A percentile compares a stretch with the other conserved stretches of the same genome.
These are phyloP conservation scores for Pseudozyma tsukubaensis DNA, from an alignment of 1,284 basidiomycete species.

Conservation along the genomic window DNA sequence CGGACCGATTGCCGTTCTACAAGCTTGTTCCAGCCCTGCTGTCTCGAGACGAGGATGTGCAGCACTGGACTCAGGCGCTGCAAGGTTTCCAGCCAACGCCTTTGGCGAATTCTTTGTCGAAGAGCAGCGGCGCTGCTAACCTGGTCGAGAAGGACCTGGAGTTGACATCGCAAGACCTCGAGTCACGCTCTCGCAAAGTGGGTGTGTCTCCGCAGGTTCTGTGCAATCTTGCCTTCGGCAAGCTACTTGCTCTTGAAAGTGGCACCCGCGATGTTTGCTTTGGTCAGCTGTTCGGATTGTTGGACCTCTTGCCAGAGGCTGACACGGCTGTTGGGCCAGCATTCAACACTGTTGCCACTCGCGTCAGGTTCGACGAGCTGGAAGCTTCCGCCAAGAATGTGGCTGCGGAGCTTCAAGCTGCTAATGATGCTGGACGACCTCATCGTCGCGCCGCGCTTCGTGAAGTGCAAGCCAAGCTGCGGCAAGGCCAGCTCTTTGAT, in stretches of 20 bases:
- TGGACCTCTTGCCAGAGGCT: constrained; percentile 51
- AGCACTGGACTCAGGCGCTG: constrained; percentile 47
- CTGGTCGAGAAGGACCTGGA: constrained; percentile 18
- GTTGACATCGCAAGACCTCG: constrained; percentile 21
- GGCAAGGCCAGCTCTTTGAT: constrained; percentile 51
- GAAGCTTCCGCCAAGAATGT: constrained; percentile 14
- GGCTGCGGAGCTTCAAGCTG: constrained; percentile 39
- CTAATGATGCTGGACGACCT: constrained; percentile 50
- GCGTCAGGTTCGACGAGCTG: constrained; percentile 33
- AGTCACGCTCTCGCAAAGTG: constrained; percentile 23
- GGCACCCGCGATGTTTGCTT: constrained; percentile 56
- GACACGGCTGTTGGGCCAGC: constrained; percentile 59
- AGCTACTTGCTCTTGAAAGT: constrained; percentile 50
- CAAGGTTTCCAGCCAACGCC: constrained; percentile 27
- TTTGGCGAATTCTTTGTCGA: constrained; percentile 6
- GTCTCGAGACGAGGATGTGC: constrained; percentile 39
- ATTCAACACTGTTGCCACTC: constrained; percentile 62
- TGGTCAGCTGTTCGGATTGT: constrained; percentile 60
- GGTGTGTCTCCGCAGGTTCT: constrained; percentile 56
- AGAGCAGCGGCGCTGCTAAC: constrained; percentile 10
- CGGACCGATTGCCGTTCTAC: constrained; percentile 33
- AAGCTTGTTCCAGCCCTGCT: constrained; percentile 51
- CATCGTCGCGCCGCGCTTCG: constrained; percentile 61
- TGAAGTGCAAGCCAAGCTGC: constrained; percentile 36
- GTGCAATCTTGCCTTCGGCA: constrained; percentile 59